Base-by-base conservation (phyloP, 202 grass and related monocot species). In the Carex arenaria region DNA sequence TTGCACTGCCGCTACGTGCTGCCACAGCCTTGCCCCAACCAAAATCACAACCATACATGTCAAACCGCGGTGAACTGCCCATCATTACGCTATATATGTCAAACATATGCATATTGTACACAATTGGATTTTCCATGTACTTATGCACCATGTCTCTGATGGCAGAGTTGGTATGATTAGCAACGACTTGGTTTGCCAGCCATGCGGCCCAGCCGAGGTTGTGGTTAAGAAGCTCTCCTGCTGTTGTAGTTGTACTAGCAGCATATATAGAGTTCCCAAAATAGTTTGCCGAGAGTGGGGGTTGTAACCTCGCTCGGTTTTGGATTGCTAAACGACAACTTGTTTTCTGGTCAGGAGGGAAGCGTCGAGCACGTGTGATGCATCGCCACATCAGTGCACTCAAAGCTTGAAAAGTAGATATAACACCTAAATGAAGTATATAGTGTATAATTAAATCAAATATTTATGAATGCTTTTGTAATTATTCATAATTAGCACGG, bases 351-450 rank as follows among this genome's bases (percentile, higher is more conserved):
- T 83, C 85, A 13, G 89, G 76, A 57, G 83, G 0, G 2, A 87
- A 0, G 0, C 61, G 4, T 9, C 94, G 87, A 1, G 94, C 86
- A 7, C 91, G 91, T 34, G 85, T 94, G 71, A 97, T 81, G 85
- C 80, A 83, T 5, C 91, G 82, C 94, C 94, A 97, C 38, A 97
- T 30, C 1, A 97, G 85, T 0, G 89, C 84, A 64, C 28, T 53
- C 28, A 97, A 85, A 42, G 89, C 90, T 83, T 97, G 91, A 79
- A 94, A 89, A 36, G 52, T 84, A 2, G 94, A 90, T 2, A 97
- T 80, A 3, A 79, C 83, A 13, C 81, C 84, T 19, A 74, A 83
- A 38, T 61, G 3, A 12, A 80, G 20, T 1, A 23, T 6, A 57
- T 10, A 32, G 26, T 63, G 1, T 23, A 19, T 22, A 80, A 6